Percentiles rank a stretch among this genome's conserved stretches.
phyloP scores from a whole-genome alignment of 371 early-diverging fungal species.

The Lichtheimia corymbifera region DNA sequence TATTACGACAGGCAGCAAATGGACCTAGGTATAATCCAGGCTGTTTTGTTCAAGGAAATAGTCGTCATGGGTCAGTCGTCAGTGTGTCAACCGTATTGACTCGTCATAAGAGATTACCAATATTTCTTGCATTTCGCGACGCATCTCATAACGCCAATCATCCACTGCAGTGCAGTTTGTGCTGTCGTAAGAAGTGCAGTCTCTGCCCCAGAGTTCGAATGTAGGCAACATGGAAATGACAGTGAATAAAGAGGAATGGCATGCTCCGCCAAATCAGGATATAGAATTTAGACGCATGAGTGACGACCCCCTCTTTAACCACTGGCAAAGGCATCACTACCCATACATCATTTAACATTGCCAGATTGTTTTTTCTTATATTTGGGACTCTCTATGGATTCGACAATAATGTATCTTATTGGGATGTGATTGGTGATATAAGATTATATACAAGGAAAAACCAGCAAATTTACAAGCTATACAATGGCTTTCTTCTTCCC shows the following conservation, averaged over 20 bases:
- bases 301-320: too few relatives aligned
- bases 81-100: background rate
- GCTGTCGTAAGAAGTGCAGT: background rate
- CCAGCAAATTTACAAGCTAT: constrained; percentile 9
- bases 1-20: constrained; percentile 67
- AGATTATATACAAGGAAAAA: background rate
- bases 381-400: too few relatives aligned
- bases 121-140: constrained; percentile 83
- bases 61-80: background rate
- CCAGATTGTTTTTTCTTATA: too few relatives aligned
- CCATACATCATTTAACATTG: too few relatives aligned
- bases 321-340: too few relatives aligned
- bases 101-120: constrained; percentile 28
- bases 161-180: constrained; percentile 31
- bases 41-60: constrained; percentile 16
- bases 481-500: constrained; percentile 49
- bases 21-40: constrained; percentile 82
- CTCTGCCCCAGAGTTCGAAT: background rate
- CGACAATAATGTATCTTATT: too few relatives aligned
- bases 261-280: too few relatives aligned
- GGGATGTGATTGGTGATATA: background rate
- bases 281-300: too few relatives aligned
- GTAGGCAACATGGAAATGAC: background rate
- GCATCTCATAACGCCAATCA: constrained; percentile 79
- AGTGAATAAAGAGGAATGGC: background rate